Base-by-base conservation (phyloP, 1,284 basidiomycete species). In the Phylloporus sp. region DNA sequence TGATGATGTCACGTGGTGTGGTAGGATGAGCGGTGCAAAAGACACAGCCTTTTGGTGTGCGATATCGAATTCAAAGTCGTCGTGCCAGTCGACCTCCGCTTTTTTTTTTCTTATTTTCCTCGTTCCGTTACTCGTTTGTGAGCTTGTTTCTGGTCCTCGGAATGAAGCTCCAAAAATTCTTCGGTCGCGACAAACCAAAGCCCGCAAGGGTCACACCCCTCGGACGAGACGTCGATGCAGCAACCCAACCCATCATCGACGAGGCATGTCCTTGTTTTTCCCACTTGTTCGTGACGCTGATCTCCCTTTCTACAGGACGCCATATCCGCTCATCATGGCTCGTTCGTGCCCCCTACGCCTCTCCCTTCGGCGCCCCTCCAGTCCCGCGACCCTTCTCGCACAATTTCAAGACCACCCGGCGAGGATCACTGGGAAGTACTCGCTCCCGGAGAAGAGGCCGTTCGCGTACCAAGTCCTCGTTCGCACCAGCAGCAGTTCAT, bases 341-440 rank as follows among this genome's bases (percentile, higher is more conserved):
- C 64, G 0, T 72, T 74, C n/a, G 50, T 55, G 0, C 1, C 54
- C 0, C 56, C 63, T 12, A 28, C 61, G 0, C 31, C 54, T 3
- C 55, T 53, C 20, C 68, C 47, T 15, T 46, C 68, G 3, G 39
- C 60, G 0, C 61, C 62, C 20, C 55, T 51, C 62, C 62, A 65
- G 55, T 28, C 68, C 66, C 68, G 65, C 64, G 59, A 73, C 68
- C 55, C 69, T 68, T 58, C 73, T 64, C 69, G 77, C 70, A 47
- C 72, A 61, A 61, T 71, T 53, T 60, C 68, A 3, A 68, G 69
- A 29, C 69, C 69, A 20, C 74, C 79, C 39, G 68, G 71, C 31
- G 83, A 84, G 26, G 84, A 84, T 42, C 78, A 75, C 54, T 86
- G 86, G 84, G 84, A 88, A 52, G 72, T 86, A 20, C 74, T 77